Base-by-base conservation (phyloP, 176 grass and related monocot species). In the Oryza australiensis region DNA sequence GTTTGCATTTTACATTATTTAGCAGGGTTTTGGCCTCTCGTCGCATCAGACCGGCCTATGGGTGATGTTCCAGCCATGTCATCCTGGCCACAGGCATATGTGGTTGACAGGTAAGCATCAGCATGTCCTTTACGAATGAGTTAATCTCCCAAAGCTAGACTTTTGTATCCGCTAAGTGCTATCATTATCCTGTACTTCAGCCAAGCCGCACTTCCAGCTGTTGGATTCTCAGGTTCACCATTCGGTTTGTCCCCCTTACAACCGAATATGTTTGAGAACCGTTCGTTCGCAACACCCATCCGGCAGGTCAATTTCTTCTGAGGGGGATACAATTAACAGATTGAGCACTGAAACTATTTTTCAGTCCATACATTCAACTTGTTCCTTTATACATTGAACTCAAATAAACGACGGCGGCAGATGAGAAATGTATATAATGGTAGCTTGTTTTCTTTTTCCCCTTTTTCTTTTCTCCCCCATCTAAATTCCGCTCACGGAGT, bases 271-370 rank as follows among this genome's bases (percentile, higher is more conserved):
- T 42, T 94, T 64, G 89, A 91, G 80, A 89, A 85, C 84, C 80
- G 72, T 76, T 81, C 84, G 5, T 79, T 94, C 48, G 87, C 77
- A 24, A 60, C 55, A 46, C 87, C 92, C 5, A 94, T 94, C 64
- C 87, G 86, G 83, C 89, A 89, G 78, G 86, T 84, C 80, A 88
- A 81, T 62, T 91, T 88, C 81, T 91, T 94, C 82, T 82, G 87
- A 94, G 72, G 67, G 67, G 82, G 68, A 66, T 70, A 72, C 71
- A 16, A 67, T 86, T 84, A 79, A 65, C 65, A 62, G 13, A 73
- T 43, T 78, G 29, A 80, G n/a, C 30, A 26, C 76, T 72, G 43
- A 72, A 73, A 42, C 68, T 12, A 66, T 67, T 79, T 71, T 67
- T 88, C 24, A 13, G 55, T 71, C 64, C 45, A 86, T 68, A 75